Evolutionary conservation across 2,329 filamentous ascomycete species (phyloP), one percentile per base, ranked within the genome.

Genomic region (Scopulariopsis brevicaulis): DNA sequence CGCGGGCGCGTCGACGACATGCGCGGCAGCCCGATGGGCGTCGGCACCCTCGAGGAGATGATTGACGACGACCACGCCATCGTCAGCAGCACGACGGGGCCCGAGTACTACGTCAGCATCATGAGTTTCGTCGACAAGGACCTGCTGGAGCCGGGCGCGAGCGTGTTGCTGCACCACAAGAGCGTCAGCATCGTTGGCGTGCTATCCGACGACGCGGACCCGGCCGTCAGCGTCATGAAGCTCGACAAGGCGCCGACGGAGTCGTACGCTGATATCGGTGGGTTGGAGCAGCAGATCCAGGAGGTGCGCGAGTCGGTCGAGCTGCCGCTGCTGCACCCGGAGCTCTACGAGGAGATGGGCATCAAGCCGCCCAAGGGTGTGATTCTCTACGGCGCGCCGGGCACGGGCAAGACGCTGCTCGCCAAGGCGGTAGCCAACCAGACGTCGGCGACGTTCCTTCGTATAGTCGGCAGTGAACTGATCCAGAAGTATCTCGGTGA

Each of bases 71-170:
- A 99, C 75, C 94, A 99, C 68, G 94, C 94, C 62, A 99, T 99
- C 68, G 94, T 99, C 40, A 96, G 92, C 20, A 96, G 91, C 71
- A 95, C 94, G 0, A 97, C 94, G 7, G 94, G 94, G 0, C 94
- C 94, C 1, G 94, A 99, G 73, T 99, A 96, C 81, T 99, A 97
- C 72, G 94, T 99, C 64, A 96, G 92, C 65, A 99, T 99, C 81
- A 97, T 97, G 94, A 96, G 93, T 58, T 99, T 99, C 68, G 94
- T 99, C 64, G 94, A 99, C 79, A 99, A 99, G 75, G 94, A 99
- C 68, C 83, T 99, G 4, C 81, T 99, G 51, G 94, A 99, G 74
- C 94, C 94, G 1, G 95, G 95, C 61, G 91, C 94, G 20, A 96
- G 91, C 66, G 94, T 99, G 54, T 78, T 99, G 54, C 78, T 99